Conservation (phyloP, 768 basidiomycete genomes). For the Kockovaella imperatae region DNA sequence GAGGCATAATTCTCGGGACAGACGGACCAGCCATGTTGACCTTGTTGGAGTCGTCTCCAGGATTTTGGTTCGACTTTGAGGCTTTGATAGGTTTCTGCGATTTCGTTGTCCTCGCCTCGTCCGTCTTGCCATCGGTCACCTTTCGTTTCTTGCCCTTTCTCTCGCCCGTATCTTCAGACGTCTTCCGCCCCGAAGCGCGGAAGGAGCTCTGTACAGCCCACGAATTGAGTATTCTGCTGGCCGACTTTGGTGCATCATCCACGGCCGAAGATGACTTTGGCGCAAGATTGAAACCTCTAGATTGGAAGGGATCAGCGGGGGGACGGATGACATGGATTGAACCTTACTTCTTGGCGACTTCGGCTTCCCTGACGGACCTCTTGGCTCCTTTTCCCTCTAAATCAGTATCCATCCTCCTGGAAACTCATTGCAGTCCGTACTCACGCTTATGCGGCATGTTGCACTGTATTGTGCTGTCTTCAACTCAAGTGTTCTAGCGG, state of each 20-base stretch:
- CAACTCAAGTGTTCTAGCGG: no score
- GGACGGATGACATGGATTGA: neutral
- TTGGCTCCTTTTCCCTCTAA: slow-evolving; percentile 4
- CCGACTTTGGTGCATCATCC: slow-evolving; percentile 36
- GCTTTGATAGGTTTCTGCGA: neutral
- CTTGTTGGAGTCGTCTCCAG: neutral
- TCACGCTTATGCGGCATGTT: slow-evolving; percentile 6
- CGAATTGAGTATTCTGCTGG: slow-evolving; percentile 32
- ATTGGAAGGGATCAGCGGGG: slow-evolving; percentile 3
- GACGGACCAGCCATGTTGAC: no score
- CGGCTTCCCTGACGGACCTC: neutral
- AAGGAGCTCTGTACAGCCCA: slow-evolving; percentile 22
- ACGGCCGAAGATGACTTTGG: slow-evolving; percentile 13
- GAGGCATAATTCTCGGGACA: slow-evolving; percentile 27
- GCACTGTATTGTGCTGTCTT: no score
- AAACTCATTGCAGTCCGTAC: neutral
- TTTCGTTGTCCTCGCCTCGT: no score
- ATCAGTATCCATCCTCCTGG: no score
- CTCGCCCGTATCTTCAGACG: slow-evolving; percentile 28
- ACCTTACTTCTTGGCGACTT: slow-evolving; percentile 3
- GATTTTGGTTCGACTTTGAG: neutral
- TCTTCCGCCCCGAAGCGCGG: slow-evolving; percentile 15
- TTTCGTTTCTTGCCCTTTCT: neutral
- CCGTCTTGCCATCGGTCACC: neutral
- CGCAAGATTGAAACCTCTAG: slow-evolving; percentile 28